Percentiles rank a stretch among this genome's conserved stretches.
phyloP scores from a whole-genome alignment of 345 rosid species.

The Gossypium arboreum region DNA sequence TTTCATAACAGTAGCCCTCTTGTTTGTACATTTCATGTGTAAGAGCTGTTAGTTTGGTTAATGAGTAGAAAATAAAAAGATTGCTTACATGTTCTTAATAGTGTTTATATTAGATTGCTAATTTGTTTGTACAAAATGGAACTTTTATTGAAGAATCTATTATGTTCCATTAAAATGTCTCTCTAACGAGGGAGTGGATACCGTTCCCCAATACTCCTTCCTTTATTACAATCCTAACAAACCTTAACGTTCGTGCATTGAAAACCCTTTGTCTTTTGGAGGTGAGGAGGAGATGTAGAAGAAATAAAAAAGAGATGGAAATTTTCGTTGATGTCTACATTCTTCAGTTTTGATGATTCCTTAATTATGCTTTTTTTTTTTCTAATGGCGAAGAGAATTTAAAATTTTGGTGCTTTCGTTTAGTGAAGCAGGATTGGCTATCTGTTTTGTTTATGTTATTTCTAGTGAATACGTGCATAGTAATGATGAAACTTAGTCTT shows the following conservation, averaged over 20 bases:
- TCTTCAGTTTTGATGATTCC: not conserved
- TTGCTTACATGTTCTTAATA: no score
- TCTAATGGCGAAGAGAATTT: not conserved
- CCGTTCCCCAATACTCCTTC: not conserved
- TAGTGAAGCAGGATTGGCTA: not conserved
- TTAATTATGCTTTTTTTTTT: no score
- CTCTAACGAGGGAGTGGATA: not conserved
- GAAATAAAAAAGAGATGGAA: not conserved
- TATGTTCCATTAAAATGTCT: not conserved
- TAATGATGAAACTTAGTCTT: not conserved
- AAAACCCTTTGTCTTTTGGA: not conserved
- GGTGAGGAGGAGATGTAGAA: not conserved
- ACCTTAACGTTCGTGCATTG: not conserved
- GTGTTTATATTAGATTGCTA: not conserved
- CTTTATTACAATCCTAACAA: not conserved
- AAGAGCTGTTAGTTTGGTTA: not conserved
- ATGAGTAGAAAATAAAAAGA: not conserved
- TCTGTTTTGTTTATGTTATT: no score
- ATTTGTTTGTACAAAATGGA: not conserved
- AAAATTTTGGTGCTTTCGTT: not conserved
- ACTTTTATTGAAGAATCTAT: not conserved
- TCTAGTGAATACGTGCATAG: no score
- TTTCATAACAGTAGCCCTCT: not conserved
- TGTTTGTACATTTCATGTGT: not conserved
- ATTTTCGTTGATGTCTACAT: not conserved